phyloP scores from a whole-genome alignment of 2,329 filamentous ascomycete genomes.

The Claviceps humidiphila region DNA sequence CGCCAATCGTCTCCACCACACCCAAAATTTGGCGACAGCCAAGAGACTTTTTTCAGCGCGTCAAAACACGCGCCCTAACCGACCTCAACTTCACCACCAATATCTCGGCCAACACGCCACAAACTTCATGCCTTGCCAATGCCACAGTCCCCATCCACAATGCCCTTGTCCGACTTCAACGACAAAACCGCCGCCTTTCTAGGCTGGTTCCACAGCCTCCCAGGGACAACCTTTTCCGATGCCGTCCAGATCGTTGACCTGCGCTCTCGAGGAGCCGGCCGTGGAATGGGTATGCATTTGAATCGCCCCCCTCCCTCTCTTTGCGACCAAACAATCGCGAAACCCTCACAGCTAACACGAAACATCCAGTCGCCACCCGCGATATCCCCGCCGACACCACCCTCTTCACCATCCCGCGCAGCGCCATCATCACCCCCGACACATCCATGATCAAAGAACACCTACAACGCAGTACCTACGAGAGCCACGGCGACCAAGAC shows the following conservation, averaged over 20 bases:
- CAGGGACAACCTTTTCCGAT: conserved; percentile 39
- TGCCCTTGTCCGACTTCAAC: conserved; percentile 23
- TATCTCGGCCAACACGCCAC: too few species aligned
- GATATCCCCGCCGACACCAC: conserved; percentile 63
- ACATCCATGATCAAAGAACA: conserved; percentile 54
- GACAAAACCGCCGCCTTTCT: conserved; percentile 32
- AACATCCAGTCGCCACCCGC: conserved; percentile 47
- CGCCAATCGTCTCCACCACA: not conserved
- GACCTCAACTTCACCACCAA: not conserved
- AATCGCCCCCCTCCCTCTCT: too few species aligned
- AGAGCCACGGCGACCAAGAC: conserved; percentile 21
- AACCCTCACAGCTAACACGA: not conserved
- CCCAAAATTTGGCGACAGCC: not conserved
- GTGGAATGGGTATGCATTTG: conserved; percentile 35
- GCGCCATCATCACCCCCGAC: conserved; percentile 54
- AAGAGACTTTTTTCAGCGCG: not conserved
- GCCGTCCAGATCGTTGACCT: conserved; percentile 40
- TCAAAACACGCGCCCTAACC: not conserved
- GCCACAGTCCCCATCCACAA: not conserved
- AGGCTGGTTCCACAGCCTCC: conserved; percentile 38
- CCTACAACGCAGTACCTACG: conserved; percentile 23
- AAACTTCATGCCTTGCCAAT: too few species aligned
- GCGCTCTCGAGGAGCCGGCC: conserved; percentile 34
- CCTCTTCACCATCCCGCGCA: conserved; percentile 67
- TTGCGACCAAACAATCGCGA: not conserved